Percentiles rank a stretch among this genome's conserved stretches.
These are phyloP conservation scores for Penicillium sp. DNA, from an alignment of 2,329 filamentous ascomycete species.

Conservation along the genomic window DNA sequence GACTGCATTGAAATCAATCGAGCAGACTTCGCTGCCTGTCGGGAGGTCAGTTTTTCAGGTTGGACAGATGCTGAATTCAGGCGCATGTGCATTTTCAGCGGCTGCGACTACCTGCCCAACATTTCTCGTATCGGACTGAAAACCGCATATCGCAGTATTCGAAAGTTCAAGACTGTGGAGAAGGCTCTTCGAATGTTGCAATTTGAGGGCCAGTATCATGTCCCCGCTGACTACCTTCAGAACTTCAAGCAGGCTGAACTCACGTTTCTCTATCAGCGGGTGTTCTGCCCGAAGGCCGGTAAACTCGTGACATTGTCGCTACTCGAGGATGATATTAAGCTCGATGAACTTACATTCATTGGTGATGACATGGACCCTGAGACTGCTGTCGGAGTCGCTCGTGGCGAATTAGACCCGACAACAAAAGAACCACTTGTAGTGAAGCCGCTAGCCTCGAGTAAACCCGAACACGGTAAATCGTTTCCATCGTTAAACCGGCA, in stretches of 20 bases:
- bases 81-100: constrained; percentile 93
- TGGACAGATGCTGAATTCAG: constrained; percentile 93
- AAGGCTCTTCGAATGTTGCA: constrained; percentile 80
- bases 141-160: constrained; percentile 87
- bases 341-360: constrained; percentile 79
- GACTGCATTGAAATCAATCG: constrained; percentile 92
- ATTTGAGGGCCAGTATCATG: constrained; percentile 82
- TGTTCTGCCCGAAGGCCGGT: constrained; percentile 78
- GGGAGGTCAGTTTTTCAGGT: constrained; percentile 84
- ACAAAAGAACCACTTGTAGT: constrained; percentile 71
- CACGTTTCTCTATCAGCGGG: constrained; percentile 93
- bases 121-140: constrained; percentile 88
- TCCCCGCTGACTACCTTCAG: constrained; percentile 81
- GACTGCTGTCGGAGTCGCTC: constrained; percentile 74
- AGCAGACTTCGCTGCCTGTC: constrained; percentile 83
- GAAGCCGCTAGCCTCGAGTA: constrained; percentile 34
- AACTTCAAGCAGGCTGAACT: constrained; percentile 84
- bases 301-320: constrained; percentile 77
- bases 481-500: constrained; percentile 42
- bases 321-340: constrained; percentile 65
- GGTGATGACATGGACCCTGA: constrained; percentile 72
- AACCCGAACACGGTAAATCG: constrained; percentile 35
- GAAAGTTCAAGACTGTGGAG: constrained; percentile 88
- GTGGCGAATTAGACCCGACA: constrained; percentile 84
- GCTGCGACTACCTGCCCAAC: constrained; percentile 91